These are phyloP conservation scores for Xanthoconium stramineum DNA, from an alignment of 768 basidiomycete species.

Conservation along the genomic window DNA sequence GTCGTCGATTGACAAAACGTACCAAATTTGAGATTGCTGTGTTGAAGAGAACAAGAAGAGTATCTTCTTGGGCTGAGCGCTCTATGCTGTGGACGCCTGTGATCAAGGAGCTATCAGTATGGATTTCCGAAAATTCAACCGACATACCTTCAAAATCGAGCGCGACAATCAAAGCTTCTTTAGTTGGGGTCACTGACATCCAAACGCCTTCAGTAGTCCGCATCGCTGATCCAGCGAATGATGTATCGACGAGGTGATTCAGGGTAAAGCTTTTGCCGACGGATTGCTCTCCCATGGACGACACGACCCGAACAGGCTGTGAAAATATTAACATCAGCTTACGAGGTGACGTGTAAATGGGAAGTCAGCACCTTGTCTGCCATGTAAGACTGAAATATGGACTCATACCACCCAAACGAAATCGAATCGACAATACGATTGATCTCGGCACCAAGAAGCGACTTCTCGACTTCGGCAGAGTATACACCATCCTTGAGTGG, in stretches of 20 bases:
- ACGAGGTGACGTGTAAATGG: background rate
- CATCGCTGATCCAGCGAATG: conserved; percentile 65
- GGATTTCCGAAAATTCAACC: background rate
- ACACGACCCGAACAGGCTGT: conserved; percentile 61
- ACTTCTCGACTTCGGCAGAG: conserved; percentile 47
- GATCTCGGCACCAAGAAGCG: conserved; percentile 57
- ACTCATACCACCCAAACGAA: conserved; percentile 64
- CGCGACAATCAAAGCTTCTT: conserved; percentile 53
- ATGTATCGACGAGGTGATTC: conserved; percentile 62
- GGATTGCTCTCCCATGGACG: conserved; percentile 68
- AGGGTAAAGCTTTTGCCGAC: conserved; percentile 59
- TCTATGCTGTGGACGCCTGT: conserved; percentile 65
- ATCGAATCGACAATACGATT: conserved; percentile 51
- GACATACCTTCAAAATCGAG: conserved; percentile 60
- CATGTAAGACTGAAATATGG: conserved; percentile 61
- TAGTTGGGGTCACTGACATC: conserved; percentile 63
- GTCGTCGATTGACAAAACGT: conserved; percentile 3
- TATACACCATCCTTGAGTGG: conserved; percentile 57
- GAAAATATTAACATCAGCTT: background rate
- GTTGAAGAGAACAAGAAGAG: conserved; percentile 61
- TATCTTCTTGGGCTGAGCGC: conserved; percentile 61
- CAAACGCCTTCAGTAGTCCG: conserved; percentile 63
- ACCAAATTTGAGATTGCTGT: conserved; percentile 64
- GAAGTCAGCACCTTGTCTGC: conserved; percentile 42
- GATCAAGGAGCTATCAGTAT: background rate